Evolutionary conservation across 116 monocot species (phyloP).

Genomic region (Iris pallida): DNA sequence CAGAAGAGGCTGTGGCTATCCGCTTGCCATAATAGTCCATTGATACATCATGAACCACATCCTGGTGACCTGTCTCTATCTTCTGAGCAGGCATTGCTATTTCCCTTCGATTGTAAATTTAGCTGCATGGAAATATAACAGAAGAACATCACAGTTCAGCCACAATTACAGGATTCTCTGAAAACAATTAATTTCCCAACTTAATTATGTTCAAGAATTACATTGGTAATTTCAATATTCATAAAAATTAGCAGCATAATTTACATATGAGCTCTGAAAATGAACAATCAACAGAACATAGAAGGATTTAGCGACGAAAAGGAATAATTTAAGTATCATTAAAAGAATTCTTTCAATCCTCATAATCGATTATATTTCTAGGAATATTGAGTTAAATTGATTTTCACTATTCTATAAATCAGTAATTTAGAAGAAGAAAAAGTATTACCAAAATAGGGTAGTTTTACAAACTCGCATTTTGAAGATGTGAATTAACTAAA

Average conservation of each 20-base stretch:
- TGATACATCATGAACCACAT: constrained; percentile 73
- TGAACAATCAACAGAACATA: too few relatives aligned
- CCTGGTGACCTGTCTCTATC: constrained; percentile 87
- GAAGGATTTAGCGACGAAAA: too few relatives aligned
- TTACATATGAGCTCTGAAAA: neutral
- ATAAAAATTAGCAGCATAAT: neutral
- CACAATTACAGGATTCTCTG: neutral
- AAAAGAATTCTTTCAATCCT: too few relatives aligned
- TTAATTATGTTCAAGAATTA: neutral
- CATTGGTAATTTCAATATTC: neutral
- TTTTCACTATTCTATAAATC: too few relatives aligned
- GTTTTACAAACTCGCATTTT: too few relatives aligned
- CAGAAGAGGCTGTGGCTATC: constrained; percentile 78
- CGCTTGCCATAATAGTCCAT: constrained; percentile 95
- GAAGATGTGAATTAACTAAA: too few relatives aligned
- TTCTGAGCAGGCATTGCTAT: constrained; percentile 70
- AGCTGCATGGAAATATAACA: neutral
- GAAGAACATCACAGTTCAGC: neutral
- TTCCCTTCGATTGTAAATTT: neutral
- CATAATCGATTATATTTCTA: too few relatives aligned
- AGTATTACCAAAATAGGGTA: too few relatives aligned
- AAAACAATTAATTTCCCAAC: neutral
- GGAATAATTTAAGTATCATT: too few relatives aligned
- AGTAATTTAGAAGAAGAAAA: too few relatives aligned
- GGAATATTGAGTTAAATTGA: too few relatives aligned